These are phyloP conservation scores for Lentinula raphanica DNA, from an alignment of 768 basidiomycete genomes.

Conservation along the genomic window DNA sequence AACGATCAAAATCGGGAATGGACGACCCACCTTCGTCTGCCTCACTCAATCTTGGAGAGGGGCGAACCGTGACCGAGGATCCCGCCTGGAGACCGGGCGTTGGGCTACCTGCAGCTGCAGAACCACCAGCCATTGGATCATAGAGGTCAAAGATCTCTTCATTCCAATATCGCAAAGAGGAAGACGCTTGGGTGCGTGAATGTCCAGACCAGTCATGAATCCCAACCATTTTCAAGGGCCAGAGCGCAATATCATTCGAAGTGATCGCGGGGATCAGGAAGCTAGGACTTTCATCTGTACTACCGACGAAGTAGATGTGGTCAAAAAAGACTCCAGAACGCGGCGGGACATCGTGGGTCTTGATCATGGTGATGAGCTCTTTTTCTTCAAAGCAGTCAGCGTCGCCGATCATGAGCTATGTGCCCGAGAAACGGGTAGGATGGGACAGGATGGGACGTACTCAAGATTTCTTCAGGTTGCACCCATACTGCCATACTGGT, in stretches of 20 bases:
- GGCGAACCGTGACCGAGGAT: too few relatives aligned
- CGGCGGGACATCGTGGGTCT: not conserved
- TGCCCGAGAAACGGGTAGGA: too few relatives aligned
- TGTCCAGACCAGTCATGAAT: not conserved
- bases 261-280: not conserved
- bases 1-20: too few relatives aligned
- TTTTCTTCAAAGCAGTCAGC: too few relatives aligned
- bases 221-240: not conserved
- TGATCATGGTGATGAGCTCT: not conserved
- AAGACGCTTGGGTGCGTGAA: not conserved
- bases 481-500: not conserved
- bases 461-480: not conserved
- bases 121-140: too few relatives aligned
- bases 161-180: not conserved
- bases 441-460: not conserved
- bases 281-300: too few relatives aligned
- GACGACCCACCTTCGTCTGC: too few relatives aligned
- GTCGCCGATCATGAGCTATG: too few relatives aligned
- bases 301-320: not conserved
- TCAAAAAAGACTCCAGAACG: not conserved
- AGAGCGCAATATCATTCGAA: not conserved
- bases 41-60: too few relatives aligned
- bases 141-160: not conserved
- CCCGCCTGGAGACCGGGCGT: too few relatives aligned
- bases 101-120: too few relatives aligned